Evolutionary conservation across 2,329 filamentous ascomycete genomes (phyloP), one percentile per base, ranked within the genome.

Genomic region (Penicillium concentricum): DNA sequence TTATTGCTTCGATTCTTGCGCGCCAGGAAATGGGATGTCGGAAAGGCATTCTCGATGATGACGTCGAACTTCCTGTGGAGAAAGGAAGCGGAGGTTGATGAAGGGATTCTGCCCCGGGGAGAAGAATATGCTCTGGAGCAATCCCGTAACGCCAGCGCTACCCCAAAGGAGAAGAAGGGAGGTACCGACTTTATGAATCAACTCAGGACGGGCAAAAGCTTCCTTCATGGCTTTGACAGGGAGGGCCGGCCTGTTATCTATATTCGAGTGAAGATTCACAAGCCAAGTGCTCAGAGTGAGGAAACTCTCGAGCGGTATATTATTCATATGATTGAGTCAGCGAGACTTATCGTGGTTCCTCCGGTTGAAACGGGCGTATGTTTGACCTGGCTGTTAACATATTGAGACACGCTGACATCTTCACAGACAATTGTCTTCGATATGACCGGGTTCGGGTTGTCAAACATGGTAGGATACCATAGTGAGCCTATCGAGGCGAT

Each of bases 41-140:
- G 95, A 37, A 90, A 90, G 70, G 92, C 93, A 2, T 81, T 96
- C 26, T 83, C 94, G 58, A 97, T 97, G 91, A 79, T 96, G 72
- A 82, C 97, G 35, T 89, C 90, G 2, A 93, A 92, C 0, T 89
- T 97, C 83, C 87, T 90, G 71, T 97, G 93, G 93, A 85, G 93
- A 57, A 82, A 84, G 28, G 89, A 93, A 59, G 88, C 92, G 82
- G 85, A 89, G 64, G 90, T 97, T 22, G 93, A 97, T 69, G 87
- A 89, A 54, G 89, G 94, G 61, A 87, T 97, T 61, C 87, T 95
- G 80, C 77, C 78, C 52, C 83, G 84, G 26, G 91, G 91, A 45
- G 91, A 96, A 70, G 81, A 81, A 32, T 81, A 81, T 24, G 86
- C 88, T 13, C 65, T 86, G 5, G 75, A 81, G 32, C 81, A 85